Conservation (phyloP, 192 early-diverging fungal species). For the Gryganskiella cystojenkinii region DNA sequence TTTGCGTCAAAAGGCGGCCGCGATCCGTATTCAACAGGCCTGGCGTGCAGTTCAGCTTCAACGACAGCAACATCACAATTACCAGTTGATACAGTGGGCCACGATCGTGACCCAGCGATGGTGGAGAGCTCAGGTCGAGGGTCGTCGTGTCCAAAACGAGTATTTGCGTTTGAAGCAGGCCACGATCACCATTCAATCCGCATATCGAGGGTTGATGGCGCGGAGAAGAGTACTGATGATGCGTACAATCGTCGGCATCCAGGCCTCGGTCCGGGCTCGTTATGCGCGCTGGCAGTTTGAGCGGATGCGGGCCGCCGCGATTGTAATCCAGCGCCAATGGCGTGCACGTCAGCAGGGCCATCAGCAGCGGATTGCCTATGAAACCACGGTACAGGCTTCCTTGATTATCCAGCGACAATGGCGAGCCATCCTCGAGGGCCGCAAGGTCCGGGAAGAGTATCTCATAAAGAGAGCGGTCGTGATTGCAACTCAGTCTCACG, state of each 20-base stretch:
- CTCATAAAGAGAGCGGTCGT: neutral
- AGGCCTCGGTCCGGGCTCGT: slow-evolving; percentile 27
- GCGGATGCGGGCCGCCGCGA: slow-evolving; percentile 17
- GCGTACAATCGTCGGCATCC: slow-evolving; percentile 30
- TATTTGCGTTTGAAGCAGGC: slow-evolving; percentile 20
- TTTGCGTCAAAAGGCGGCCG: slow-evolving; percentile 3
- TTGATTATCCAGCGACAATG: slow-evolving; percentile 33
- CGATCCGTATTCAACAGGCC: slow-evolving; percentile 28
- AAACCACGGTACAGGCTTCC: slow-evolving; percentile 8
- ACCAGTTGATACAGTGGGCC: slow-evolving; percentile 23
- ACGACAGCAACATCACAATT: slow-evolving; percentile 18
- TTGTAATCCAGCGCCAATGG: slow-evolving; percentile 37
- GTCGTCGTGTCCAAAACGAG: slow-evolving; percentile 4
- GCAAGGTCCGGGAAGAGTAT: slow-evolving; percentile 27
- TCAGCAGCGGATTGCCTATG: slow-evolving; percentile 19
- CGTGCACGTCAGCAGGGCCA: slow-evolving; percentile 21
- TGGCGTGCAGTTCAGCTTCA: slow-evolving; percentile 38
- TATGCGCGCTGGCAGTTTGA: slow-evolving; percentile 25
- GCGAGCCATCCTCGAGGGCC: slow-evolving; percentile 25
- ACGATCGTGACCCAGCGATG: slow-evolving; percentile 34
- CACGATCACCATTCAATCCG: slow-evolving; percentile 26
- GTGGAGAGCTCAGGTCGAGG: slow-evolving; percentile 29
- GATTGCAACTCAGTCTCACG: slow-evolving; percentile 40
- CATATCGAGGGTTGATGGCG: slow-evolving; percentile 28
- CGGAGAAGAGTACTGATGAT: slow-evolving; percentile 13